phyloP scores from a whole-genome alignment of 2,329 filamentous ascomycete species.

The Aspergillus intermedius region DNA sequence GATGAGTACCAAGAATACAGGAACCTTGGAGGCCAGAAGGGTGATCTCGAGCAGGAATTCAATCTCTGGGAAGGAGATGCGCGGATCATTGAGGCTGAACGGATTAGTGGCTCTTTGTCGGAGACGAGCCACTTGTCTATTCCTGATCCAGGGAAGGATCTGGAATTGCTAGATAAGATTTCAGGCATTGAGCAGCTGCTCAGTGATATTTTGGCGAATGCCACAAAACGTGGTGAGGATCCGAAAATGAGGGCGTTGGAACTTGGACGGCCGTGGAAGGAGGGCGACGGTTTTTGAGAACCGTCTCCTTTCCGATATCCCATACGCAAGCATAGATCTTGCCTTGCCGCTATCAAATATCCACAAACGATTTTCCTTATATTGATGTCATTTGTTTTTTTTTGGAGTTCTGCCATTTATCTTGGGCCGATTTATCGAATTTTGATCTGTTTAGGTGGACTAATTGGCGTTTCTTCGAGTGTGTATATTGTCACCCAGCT shows the following conservation, averaged over 20 bases:
- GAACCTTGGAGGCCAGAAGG: conserved; percentile 38
- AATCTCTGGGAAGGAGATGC: conserved; percentile 37
- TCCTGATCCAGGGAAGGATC: conserved; percentile 39
- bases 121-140: conserved; percentile 24
- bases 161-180: conserved; percentile 40
- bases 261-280: conserved; percentile 48
- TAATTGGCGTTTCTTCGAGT: neutral
- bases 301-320: neutral
- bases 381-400: neutral
- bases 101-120: conserved; percentile 15
- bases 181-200: conserved; percentile 38
- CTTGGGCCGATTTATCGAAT: neutral
- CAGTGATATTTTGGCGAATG: conserved; percentile 36
- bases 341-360: neutral
- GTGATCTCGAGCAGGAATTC: conserved; percentile 31
- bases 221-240: conserved; percentile 46
- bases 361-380: neutral
- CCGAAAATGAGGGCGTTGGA: conserved; percentile 48
- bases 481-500: neutral
- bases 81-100: conserved; percentile 24
- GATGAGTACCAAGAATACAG: conserved; percentile 45
- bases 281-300: conserved; percentile 49
- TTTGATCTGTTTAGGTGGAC: too few relatives aligned
- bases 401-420: neutral
- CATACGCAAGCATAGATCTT: neutral